These are phyloP conservation scores for Pugionium cornutum DNA, from an alignment of 345 rosid genomes.

Conservation along the genomic window DNA sequence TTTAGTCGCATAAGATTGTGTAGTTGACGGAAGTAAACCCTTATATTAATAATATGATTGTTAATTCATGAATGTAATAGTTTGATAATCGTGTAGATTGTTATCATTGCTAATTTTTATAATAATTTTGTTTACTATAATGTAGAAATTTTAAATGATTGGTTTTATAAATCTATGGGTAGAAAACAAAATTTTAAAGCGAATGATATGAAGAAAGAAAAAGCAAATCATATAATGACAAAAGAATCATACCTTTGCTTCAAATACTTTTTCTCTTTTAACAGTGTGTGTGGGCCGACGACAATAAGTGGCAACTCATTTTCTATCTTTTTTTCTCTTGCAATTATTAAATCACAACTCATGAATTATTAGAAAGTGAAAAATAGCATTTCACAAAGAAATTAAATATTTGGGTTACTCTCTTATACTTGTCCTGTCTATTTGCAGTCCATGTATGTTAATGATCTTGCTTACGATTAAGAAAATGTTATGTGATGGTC, in stretches of 20 bases:
- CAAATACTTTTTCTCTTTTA: slow-evolving; percentile 1
- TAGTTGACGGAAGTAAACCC: too few relatives aligned
- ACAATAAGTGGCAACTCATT: slow-evolving; percentile 32
- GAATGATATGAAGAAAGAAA: slow-evolving; percentile 2
- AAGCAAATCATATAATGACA: slow-evolving; percentile 28
- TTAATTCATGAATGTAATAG: slow-evolving; percentile 11
- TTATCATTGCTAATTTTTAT: slow-evolving; percentile 12
- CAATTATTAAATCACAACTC: background rate
- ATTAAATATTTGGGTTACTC: background rate
- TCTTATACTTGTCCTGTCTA: too few relatives aligned
- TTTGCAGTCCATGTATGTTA: too few relatives aligned
- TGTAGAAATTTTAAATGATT: too few relatives aligned
- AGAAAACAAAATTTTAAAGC: slow-evolving; percentile 4
- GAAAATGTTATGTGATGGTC: background rate
- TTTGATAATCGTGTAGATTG: slow-evolving; percentile 22
- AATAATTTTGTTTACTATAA: background rate
- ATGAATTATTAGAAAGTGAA: background rate
- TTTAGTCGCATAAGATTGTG: too few relatives aligned
- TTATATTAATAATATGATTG: background rate
- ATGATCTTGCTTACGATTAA: too few relatives aligned
- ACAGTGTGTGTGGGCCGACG: slow-evolving; percentile 36
- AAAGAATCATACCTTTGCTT: slow-evolving; percentile 24
- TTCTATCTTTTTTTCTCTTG: background rate
- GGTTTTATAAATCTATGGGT: too few relatives aligned
- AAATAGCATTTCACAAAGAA: background rate